These are phyloP conservation scores for Wickerhamiella infanticola DNA, from an alignment of 1,139 yeast species.

Conservation along the genomic window DNA sequence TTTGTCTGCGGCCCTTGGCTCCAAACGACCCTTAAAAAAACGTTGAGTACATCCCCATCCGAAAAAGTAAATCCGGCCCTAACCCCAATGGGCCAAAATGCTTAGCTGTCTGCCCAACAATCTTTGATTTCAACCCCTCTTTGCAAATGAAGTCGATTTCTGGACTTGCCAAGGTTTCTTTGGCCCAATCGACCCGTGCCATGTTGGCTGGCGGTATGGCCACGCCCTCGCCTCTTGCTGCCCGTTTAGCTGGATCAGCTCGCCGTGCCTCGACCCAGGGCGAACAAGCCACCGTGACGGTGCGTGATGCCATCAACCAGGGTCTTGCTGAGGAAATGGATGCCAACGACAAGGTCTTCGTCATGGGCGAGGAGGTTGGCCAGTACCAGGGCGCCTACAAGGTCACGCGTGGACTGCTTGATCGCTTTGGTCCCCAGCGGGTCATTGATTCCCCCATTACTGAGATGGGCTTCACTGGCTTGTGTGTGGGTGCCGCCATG, in stretches of 20 bases:
- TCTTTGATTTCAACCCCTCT: background rate
- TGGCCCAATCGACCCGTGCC: background rate
- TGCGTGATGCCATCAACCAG: constrained; percentile 90
- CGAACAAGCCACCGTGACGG: constrained; percentile 37
- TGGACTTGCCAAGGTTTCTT: background rate
- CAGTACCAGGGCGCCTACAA: constrained; percentile 99
- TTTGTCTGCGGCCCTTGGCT: no score
- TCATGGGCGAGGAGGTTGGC: constrained; percentile 98
- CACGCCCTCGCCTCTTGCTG: background rate
- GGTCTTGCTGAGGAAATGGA: constrained; percentile 97
- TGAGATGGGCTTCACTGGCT: constrained; percentile 97
- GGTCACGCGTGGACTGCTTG: constrained; percentile 87
- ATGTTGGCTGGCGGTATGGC: background rate
- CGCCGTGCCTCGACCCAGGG: constrained; percentile 1
- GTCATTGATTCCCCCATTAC: constrained; percentile 97
- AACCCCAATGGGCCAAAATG: background rate
- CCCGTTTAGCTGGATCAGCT: background rate
- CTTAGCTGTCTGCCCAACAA: background rate
- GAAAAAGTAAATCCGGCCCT: background rate
- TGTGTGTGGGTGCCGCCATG: constrained; percentile 93
- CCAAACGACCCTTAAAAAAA: no score
- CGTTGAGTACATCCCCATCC: background rate
- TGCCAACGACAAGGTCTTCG: constrained; percentile 82
- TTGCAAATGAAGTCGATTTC: background rate
- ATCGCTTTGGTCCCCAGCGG: constrained; percentile 94